Base-by-base conservation (phyloP, 352 stramenopile genomes). In the Phytophthora pisi region DNA sequence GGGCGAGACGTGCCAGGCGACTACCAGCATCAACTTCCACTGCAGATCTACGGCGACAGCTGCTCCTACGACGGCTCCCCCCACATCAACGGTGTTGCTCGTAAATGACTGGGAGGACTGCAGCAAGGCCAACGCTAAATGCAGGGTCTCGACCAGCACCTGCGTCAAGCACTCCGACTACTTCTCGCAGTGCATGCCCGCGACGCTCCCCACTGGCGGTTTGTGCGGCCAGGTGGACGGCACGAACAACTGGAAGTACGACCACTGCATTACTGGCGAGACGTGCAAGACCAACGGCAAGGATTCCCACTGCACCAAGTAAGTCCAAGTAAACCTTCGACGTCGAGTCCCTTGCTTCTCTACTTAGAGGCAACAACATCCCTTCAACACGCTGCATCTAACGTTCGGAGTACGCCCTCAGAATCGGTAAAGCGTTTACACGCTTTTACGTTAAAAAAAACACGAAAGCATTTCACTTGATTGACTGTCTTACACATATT, bases 131-230 rank as follows among this genome's bases (percentile, higher is more conserved):
- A 45, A 54, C 24, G 34, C 34, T 15, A 26, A 20, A 20, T 75
- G 62, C 51, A 54, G 54, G 57, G 34, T 20, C 10, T n/a, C 26
- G 7, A 56, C 18, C 43, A 61, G 47, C 24, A 18, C 47, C 3
- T 72, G 72, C 38, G 55, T 72, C 7, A 61, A 62, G 23, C 52
- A 75, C 50, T 75, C 71, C 15, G 18, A 28, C 18, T 59, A 63
- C 40, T 78, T 67, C 42, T 60, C 66, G 43, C 62, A 75, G 49
- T 75, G 68, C 58, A 71, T 64, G 53, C 68, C 68, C 2, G 26
- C 18, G 1, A 64, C 46, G 4, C 54, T 75, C 8, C 54, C 57
- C 3, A 18, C 34, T 9, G 68, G 63, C 1, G 59, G 51, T 5
- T 51, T 75, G n/a, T 72, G 68, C 36, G 68, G 63, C n/a, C 68